Evolutionary conservation across 2,329 filamentous ascomycete species (phyloP).

Genomic region (Colletotrichum cuscutae): DNA sequence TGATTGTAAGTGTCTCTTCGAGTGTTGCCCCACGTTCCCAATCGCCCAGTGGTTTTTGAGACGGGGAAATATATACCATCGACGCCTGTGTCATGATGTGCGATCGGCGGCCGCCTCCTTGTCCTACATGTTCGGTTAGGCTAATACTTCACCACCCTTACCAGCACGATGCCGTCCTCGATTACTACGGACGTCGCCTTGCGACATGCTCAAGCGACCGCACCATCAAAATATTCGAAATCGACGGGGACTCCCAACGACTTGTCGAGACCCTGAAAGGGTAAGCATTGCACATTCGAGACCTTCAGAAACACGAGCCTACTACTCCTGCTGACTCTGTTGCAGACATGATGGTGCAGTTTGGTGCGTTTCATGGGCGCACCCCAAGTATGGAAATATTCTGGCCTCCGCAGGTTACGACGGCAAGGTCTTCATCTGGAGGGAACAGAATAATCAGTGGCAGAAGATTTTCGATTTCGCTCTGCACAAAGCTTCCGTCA

Average conservation of each 20-base stretch:
- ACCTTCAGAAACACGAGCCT: neutral
- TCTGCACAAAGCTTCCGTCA: slow-evolving; percentile 94
- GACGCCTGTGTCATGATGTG: neutral
- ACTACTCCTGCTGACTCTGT: slow-evolving; percentile 1
- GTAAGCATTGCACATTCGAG: slow-evolving; percentile 58
- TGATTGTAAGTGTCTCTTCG: slow-evolving; percentile 82
- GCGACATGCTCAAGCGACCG: slow-evolving; percentile 98
- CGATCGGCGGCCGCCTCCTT: neutral
- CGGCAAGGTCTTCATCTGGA: slow-evolving; percentile 98
- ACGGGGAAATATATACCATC: neutral
- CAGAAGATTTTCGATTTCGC: slow-evolving; percentile 93
- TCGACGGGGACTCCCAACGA: slow-evolving; percentile 91
- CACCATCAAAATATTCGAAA: slow-evolving; percentile 99
- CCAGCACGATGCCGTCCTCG: slow-evolving; percentile 96
- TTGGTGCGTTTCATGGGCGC: slow-evolving; percentile 98
- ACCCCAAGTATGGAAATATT: slow-evolving; percentile 98
- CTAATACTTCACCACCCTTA: neutral
- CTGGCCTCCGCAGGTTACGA: slow-evolving; percentile 96
- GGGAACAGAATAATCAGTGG: slow-evolving; percentile 82
- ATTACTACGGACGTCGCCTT: slow-evolving; percentile 96
- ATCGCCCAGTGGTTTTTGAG: too few species aligned
- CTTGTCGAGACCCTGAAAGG: slow-evolving; percentile 94
- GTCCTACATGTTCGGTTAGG: neutral
- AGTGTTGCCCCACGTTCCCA: neutral
- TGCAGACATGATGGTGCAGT: slow-evolving; percentile 93